Percentiles rank a stretch among this genome's conserved stretches.
Evolutionary conservation across 768 basidiomycete species (phyloP).

Genomic region (Hygrophorus pudorinus): DNA sequence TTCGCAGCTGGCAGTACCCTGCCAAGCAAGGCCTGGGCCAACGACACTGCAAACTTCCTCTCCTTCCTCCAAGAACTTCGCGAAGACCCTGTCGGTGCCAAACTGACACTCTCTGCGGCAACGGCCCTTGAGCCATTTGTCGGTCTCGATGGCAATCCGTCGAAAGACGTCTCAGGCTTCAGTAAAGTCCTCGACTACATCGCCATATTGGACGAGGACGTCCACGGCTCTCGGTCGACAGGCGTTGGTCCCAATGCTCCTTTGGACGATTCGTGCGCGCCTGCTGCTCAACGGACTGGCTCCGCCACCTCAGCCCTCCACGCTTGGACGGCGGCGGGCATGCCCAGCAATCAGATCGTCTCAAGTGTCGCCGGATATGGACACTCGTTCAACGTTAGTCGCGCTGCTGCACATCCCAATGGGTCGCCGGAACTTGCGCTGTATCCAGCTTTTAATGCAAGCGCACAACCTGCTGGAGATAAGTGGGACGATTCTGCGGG

Average conservation of each 20-base stretch:
- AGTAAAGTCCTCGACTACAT: slow-evolving; percentile 38
- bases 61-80: slow-evolving; percentile 57
- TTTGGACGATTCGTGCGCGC: slow-evolving; percentile 65
- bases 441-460: slow-evolving; percentile 43
- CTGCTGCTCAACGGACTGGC: slow-evolving; percentile 46
- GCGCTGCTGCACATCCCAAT: slow-evolving; percentile 24
- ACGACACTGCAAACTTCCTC: slow-evolving; percentile 61
- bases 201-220: slow-evolving; percentile 63
- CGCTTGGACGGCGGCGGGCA: slow-evolving; percentile 69
- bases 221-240: slow-evolving; percentile 44
- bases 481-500: slow-evolving; percentile 39
- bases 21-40: slow-evolving; percentile 39
- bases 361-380: slow-evolving; percentile 83
- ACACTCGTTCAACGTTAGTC: slow-evolving; percentile 51
- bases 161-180: slow-evolving; percentile 50
- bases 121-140: slow-evolving; percentile 17
- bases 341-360: slow-evolving; percentile 62
- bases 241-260: slow-evolving; percentile 78
- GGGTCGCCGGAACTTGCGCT: slow-evolving; percentile 26
- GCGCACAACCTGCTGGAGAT: slow-evolving; percentile 40
- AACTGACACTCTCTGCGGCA: slow-evolving; percentile 37
- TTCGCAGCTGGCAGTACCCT: slow-evolving; percentile 65
- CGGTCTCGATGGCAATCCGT: slow-evolving; percentile 37
- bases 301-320: slow-evolving; percentile 68
- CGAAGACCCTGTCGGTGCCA: slow-evolving; percentile 27